Conservation (phyloP, 1,139 yeast species). For the Geotrichum restrictum region DNA sequence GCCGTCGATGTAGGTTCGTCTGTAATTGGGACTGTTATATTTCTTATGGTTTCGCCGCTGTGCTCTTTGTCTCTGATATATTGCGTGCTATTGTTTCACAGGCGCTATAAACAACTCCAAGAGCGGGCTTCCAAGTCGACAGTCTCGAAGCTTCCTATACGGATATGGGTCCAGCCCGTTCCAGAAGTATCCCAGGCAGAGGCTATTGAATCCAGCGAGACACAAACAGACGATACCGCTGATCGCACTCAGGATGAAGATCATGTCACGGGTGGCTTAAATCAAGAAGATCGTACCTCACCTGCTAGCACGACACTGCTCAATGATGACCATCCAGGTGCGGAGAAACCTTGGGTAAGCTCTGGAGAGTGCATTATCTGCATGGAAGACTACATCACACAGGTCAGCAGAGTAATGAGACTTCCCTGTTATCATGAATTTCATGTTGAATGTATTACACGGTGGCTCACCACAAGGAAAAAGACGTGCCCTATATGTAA, state of each 20-base stretch:
- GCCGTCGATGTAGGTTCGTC: conserved; percentile 35
- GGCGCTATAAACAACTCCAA: conserved; percentile 37
- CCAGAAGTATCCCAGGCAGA: background rate
- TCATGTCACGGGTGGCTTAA: too few species aligned
- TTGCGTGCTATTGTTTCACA: conserved; percentile 38
- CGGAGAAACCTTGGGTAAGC: conserved; percentile 36
- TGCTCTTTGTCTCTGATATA: conserved; percentile 42
- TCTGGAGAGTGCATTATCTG: conserved; percentile 44
- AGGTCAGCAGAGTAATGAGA: conserved; percentile 38
- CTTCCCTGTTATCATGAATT: conserved; percentile 46
- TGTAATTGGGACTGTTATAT: conserved; percentile 38
- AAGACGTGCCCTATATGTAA: conserved; percentile 41
- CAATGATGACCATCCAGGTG: conserved; percentile 5
- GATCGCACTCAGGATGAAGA: background rate
- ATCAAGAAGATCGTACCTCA: background rate
- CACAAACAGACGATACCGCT: background rate
- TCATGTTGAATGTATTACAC: conserved; percentile 42
- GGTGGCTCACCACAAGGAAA: conserved; percentile 41
- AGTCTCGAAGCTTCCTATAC: conserved; percentile 40
- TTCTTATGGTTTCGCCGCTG: conserved; percentile 42
- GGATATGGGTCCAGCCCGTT: conserved; percentile 33
- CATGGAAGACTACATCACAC: conserved; percentile 41
- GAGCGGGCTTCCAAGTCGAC: conserved; percentile 40
- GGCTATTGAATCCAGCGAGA: background rate
- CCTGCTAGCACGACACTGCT: background rate